Percentiles rank a stretch among this genome's conserved stretches.
These are phyloP conservation scores for Elongisporangium prolatum DNA, from an alignment of 352 stramenopile genomes.

Conservation along the genomic window DNA sequence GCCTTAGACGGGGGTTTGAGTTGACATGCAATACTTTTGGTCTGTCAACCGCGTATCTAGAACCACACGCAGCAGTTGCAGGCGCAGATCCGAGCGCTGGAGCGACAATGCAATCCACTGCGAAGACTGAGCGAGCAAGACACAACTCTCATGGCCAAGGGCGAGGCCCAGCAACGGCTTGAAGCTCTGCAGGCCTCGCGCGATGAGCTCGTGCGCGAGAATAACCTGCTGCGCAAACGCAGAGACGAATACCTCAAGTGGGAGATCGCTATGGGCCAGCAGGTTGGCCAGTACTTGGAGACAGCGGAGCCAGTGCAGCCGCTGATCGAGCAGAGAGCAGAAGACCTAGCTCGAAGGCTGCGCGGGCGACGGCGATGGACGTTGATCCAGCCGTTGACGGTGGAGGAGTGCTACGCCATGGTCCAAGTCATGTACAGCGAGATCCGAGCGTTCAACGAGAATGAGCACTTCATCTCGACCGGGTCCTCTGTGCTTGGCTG, in stretches of 20 bases:
- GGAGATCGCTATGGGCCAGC: background rate
- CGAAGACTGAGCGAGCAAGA: background rate
- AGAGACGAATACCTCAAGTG: background rate
- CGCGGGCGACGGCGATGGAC: background rate
- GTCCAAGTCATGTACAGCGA: background rate
- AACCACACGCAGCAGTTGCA: background rate
- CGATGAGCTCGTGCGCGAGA: background rate
- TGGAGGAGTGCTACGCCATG: background rate
- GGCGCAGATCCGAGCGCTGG: background rate
- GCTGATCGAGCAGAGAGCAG: background rate
- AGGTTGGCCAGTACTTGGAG: background rate
- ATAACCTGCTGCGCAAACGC: background rate
- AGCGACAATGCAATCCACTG: background rate
- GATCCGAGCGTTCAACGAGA: background rate
- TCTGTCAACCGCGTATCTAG: background rate
- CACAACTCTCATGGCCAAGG: no score
- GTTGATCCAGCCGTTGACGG: background rate
- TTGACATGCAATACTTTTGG: background rate
- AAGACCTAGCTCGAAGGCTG: background rate
- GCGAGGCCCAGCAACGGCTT: background rate
- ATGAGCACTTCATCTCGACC: background rate
- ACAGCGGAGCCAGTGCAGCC: background rate
- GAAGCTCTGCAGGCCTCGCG: background rate
- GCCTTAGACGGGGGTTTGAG: no score
- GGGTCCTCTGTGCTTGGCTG: slow-evolving; percentile 18